Evolutionary conservation across 768 basidiomycete species (phyloP), one percentile per base, ranked within the genome.

Genomic region (Omphalotus guepiniiformis): DNA sequence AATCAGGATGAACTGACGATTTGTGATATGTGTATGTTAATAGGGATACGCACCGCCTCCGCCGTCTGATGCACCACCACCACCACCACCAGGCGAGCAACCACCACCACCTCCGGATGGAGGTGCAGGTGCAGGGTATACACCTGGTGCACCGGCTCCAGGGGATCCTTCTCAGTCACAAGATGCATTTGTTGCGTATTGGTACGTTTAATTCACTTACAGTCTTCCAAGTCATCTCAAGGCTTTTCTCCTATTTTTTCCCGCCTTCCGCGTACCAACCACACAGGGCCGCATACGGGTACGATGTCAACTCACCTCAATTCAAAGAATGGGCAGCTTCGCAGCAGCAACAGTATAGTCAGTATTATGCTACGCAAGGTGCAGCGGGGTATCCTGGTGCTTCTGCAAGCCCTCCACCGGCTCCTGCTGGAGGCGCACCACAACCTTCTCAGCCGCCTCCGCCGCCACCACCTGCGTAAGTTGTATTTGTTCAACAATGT

Each of bases 291-390:
- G 82, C 84, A 4, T 89, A 88, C 57, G 88, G 88, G 9, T 91
- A 91, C 63, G 89, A 92, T 55, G 83, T 90, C 50, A 91, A 90
- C 59, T 86, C 89, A 3, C 58, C 75, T 2, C 78, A 89, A 56
- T 91, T 90, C 63, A 89, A 88, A 61, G 79, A 86, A 56, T 90
- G 88, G 88, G 79, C 79, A 30, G 80, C 83, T 8, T 79, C 79
- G 52, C 84, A 87, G 53, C 82, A 85, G 56, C 74, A 79, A 51
- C 82, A 83, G 57, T 88, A 90, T 55, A 74, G 73, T 12, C 83
- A 87, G 50, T 88, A 88, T 63, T 88, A 89, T 58, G 74, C 76
- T 13, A 30, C 29, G 6, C 43, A 32, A 4, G 22, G 34, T 15
- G 25, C 25, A 35, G 4, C 40, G 8, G 25, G 32, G 21, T 21